Evolutionary conservation across 2,329 filamentous ascomycete species (phyloP).

Genomic region (Colletotrichum brevisporum): DNA sequence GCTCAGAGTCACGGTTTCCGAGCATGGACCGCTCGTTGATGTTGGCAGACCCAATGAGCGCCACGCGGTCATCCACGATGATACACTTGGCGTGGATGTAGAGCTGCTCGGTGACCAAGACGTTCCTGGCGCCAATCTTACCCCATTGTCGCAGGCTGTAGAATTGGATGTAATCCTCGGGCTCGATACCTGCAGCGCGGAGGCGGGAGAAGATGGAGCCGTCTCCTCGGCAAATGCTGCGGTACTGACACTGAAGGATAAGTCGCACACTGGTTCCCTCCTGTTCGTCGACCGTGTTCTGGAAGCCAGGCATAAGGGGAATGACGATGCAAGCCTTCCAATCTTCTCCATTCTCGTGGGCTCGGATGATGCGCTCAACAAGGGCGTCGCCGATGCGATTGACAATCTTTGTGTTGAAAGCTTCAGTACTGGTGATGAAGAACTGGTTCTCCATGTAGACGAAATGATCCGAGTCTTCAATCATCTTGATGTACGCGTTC

Average conservation of each 20-base stretch:
- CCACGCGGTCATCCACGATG: conserved; percentile 93
- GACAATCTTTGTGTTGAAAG: conserved; percentile 87
- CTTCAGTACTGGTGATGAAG: conserved; percentile 93
- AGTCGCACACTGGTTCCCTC: conserved; percentile 94
- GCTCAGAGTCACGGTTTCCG: conserved; percentile 91
- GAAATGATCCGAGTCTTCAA: conserved; percentile 95
- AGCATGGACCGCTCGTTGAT: conserved; percentile 99
- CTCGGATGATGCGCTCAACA: conserved; percentile 90
- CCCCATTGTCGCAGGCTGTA: conserved; percentile 95
- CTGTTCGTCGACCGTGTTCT: conserved; percentile 94
- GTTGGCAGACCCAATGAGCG: conserved; percentile 96
- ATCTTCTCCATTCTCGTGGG: conserved; percentile 85
- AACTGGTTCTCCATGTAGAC: conserved; percentile 99
- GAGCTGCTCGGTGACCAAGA: conserved; percentile 92
- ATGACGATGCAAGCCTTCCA: conserved; percentile 94
- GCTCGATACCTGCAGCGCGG: conserved; percentile 84
- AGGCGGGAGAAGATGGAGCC: conserved; percentile 92
- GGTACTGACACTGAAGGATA: conserved; percentile 97
- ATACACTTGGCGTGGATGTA: conserved; percentile 99
- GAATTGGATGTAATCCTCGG: conserved; percentile 96
- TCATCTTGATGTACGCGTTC: conserved; percentile 94
- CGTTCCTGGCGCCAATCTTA: conserved; percentile 82
- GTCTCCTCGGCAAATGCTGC: conserved; percentile 94
- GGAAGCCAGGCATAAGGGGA: conserved; percentile 97
- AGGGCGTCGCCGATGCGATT: conserved; percentile 96